A percentile compares a stretch with the other conserved stretches of the same genome.
Conservation (phyloP, 352 stramenopile species). For the Phytopythium montanum region DNA sequence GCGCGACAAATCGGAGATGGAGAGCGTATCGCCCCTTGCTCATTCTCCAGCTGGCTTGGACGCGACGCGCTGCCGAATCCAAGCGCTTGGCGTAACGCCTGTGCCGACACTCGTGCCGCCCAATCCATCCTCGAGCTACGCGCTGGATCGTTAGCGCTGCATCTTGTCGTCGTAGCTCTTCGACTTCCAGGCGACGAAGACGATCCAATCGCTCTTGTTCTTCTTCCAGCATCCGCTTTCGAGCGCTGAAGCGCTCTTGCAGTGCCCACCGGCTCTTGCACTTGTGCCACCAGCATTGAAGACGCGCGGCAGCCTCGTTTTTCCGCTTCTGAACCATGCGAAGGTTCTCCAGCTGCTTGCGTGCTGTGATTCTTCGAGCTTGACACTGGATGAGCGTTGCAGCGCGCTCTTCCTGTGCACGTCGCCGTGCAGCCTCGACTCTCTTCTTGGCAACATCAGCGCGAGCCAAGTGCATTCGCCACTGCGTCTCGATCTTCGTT, state of each 20-base stretch:
- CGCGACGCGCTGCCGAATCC: slow-evolving; percentile 28
- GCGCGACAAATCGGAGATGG: slow-evolving; percentile 44
- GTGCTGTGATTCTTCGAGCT: slow-evolving; percentile 23
- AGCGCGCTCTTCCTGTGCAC: slow-evolving; percentile 16
- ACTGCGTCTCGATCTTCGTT: slow-evolving; percentile 30
- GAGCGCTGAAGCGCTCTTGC: slow-evolving; percentile 18
- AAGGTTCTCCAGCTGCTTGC: slow-evolving; percentile 3
- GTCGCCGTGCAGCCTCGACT: slow-evolving; percentile 1
- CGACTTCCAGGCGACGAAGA: slow-evolving; percentile 10
- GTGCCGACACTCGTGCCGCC: slow-evolving; percentile 15
- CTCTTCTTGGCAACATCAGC: slow-evolving; percentile 15
- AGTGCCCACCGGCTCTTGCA: slow-evolving; percentile 13
- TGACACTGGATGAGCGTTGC: slow-evolving; percentile 26
- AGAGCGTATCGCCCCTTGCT: slow-evolving; percentile 37
- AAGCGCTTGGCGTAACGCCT: slow-evolving; percentile 13
- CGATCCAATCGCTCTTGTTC: slow-evolving; percentile 23
- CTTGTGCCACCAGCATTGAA: slow-evolving; percentile 27
- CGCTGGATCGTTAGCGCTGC: slow-evolving; percentile 35
- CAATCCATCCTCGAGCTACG: slow-evolving; percentile 32
- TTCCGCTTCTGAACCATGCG: slow-evolving; percentile 10
- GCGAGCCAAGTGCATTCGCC: slow-evolving; percentile 23
- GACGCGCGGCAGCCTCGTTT: neutral
- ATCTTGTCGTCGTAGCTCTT: slow-evolving; percentile 10
- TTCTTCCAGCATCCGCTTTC: slow-evolving; percentile 25
- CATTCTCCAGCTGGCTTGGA: slow-evolving; percentile 53